Base-by-base conservation (phyloP, 2,329 filamentous ascomycete genomes). In the Pseudogymnoascus sp. region DNA sequence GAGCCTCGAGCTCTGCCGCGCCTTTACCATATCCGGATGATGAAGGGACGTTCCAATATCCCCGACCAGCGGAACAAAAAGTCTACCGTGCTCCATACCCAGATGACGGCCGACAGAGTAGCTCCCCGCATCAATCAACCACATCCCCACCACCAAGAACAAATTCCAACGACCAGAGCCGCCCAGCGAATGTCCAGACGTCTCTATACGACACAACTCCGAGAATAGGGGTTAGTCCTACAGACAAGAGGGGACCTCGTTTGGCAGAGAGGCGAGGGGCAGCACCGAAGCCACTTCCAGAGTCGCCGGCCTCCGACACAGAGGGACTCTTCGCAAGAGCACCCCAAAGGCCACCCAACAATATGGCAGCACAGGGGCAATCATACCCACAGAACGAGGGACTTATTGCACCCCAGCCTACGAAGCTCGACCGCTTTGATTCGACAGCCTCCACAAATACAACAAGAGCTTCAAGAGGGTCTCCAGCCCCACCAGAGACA, bases 401-500 rank as follows among this genome's bases (percentile, higher is more conserved):
- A 28, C 61, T 72, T 25, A 62, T 66, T 32, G 68, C 70, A 8
- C 68, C 70, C 20, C 64, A 63, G 16, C 65, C 69, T n/a, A 75
- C 68, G 58, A 76, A 77, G 30, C 80, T 87, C 65, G 86, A 83
- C 69, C 79, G 85, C 47, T 85, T 86, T 66, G 79, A 81, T 9
- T 97, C 93, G 2, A 96, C 90, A 6, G 91, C 93, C 12, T 97
- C 94, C 0, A 96, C 87, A 11, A 96, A 92, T 2, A 99, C 94
- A 0, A 97, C 93, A 2, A 86, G 90, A 65, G 94, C 94, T 18
- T 92, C 89, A 70, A 84, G 94, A 67, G 94, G 94, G 43, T 97
- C 93, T 28, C 94, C 94, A 4, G 93, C 94, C 4, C 94, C 94
- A 1, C 94, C 94, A 7, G 93, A 97, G 73, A 97, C 94, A 0